Evolutionary conservation across 2,329 filamentous ascomycete species (phyloP).

Genomic region (Fusarium sp.): DNA sequence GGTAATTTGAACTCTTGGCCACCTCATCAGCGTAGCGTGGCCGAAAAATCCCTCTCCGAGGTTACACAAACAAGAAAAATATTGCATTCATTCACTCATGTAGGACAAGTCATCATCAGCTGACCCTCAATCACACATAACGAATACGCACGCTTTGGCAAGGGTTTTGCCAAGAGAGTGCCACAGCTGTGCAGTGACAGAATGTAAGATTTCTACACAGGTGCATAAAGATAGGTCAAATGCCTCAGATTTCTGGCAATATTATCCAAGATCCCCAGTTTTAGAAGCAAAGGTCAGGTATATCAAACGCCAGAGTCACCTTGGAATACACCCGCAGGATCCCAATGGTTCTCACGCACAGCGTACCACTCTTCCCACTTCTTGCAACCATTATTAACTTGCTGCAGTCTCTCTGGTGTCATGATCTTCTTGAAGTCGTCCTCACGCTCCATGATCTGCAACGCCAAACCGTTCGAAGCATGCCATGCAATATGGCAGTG

Average conservation of each 20-base stretch:
- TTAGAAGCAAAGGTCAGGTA: too few species aligned
- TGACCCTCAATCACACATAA: not conserved
- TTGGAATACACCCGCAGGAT: not conserved
- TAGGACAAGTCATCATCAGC: not conserved
- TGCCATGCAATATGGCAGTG: constrained; percentile 34
- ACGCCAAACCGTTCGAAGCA: constrained; percentile 24
- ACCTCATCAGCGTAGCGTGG: too few species aligned
- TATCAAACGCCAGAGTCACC: constrained; percentile 13
- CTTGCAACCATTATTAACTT: constrained; percentile 14
- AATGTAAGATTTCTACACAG: too few species aligned
- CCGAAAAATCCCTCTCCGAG: too few species aligned
- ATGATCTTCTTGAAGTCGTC: constrained; percentile 23
- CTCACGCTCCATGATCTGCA: constrained; percentile 30
- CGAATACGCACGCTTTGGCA: too few species aligned
- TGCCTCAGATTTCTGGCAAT: too few species aligned
- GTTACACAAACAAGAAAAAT: too few species aligned
- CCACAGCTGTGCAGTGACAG: too few species aligned
- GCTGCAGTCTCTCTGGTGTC: constrained; percentile 7
- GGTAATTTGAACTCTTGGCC: too few species aligned
- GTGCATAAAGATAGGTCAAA: too few species aligned
- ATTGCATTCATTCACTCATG: too few species aligned
- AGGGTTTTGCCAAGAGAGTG: too few species aligned
- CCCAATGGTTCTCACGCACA: constrained; percentile 11
- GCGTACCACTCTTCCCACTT: constrained; percentile 32
- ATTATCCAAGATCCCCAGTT: not conserved